phyloP scores from a whole-genome alignment of 2,329 filamentous ascomycete genomes.

The Fusarium citri region DNA sequence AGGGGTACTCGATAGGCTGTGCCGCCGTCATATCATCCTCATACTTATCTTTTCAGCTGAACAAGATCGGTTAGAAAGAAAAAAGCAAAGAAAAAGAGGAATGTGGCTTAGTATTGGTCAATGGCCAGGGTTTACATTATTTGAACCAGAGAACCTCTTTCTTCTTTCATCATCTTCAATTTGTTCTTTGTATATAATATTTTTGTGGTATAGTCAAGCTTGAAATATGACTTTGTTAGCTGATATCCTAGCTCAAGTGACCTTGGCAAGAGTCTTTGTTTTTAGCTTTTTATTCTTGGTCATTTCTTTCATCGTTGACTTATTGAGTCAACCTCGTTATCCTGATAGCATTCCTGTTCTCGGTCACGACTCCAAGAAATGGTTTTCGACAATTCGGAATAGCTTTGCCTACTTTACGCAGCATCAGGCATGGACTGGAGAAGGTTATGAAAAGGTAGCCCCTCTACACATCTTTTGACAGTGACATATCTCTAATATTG shows the following conservation, averaged over 20 bases:
- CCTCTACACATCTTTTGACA: not conserved
- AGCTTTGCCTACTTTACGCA: slow-evolving; percentile 54
- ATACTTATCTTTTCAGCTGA: not conserved
- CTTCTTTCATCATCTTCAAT: not conserved
- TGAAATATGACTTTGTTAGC: slow-evolving; percentile 22
- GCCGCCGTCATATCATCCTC: not conserved
- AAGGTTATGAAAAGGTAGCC: slow-evolving; percentile 57
- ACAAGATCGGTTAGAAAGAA: not conserved
- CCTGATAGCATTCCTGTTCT: slow-evolving; percentile 55
- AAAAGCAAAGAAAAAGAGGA: not conserved
- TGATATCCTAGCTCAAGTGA: slow-evolving; percentile 47
- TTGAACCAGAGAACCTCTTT: not conserved
- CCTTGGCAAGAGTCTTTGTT: slow-evolving; percentile 46
- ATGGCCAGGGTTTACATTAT: not conserved
- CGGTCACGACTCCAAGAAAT: slow-evolving; percentile 51
- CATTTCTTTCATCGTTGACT: slow-evolving; percentile 55
- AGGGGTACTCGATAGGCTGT: not conserved
- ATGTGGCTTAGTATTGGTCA: not conserved
- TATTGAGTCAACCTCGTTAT: slow-evolving; percentile 54
- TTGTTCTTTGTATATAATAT: not conserved
- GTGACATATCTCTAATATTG: not conserved
- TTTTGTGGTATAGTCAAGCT: not conserved
- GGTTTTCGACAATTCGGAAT: slow-evolving; percentile 54
- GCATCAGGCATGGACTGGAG: slow-evolving; percentile 55
- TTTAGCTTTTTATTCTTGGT: slow-evolving; percentile 50